A percentile compares a stretch with the other conserved stretches of the same genome.
These are phyloP conservation scores for Nicotiana knightiana DNA, from an alignment of 257 asterid species.

Conservation along the genomic window DNA sequence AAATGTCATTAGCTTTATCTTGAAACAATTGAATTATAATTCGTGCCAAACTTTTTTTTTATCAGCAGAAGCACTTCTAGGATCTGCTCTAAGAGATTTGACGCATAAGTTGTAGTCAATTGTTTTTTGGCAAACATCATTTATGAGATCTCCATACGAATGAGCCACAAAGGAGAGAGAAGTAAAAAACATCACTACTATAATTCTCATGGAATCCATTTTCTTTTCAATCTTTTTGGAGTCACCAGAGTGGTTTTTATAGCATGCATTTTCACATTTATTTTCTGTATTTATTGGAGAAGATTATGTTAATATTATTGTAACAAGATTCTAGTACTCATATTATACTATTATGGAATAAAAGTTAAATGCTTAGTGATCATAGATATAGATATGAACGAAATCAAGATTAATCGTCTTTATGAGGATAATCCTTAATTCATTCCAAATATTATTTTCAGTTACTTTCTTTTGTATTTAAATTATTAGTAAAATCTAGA, in stretches of 20 bases:
- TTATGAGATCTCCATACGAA: not conserved
- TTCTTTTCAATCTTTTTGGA: not conserved
- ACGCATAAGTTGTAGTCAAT: not conserved
- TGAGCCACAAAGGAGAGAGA: not conserved
- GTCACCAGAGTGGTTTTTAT: not conserved
- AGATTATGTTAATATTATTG: not conserved
- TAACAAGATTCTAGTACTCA: not conserved
- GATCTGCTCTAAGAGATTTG: not conserved
- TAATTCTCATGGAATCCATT: not conserved
- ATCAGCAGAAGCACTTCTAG: not conserved
- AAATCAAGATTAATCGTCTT: no score
- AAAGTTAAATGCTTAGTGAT: no score
- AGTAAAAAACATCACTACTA: not conserved
- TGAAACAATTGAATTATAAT: not conserved
- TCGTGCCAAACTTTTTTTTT: not conserved
- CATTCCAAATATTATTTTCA: no score
- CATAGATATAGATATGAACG: not conserved
- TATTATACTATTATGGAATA: not conserved
- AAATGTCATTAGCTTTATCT: not conserved
- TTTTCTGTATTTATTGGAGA: not conserved
- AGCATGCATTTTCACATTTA: not conserved
- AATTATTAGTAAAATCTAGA: no score
- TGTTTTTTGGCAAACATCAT: not conserved
- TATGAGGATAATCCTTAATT: no score
- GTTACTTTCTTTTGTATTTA: no score